phyloP scores from a whole-genome alignment of 1,284 basidiomycete genomes.

The Rhodotorula glutinis region DNA sequence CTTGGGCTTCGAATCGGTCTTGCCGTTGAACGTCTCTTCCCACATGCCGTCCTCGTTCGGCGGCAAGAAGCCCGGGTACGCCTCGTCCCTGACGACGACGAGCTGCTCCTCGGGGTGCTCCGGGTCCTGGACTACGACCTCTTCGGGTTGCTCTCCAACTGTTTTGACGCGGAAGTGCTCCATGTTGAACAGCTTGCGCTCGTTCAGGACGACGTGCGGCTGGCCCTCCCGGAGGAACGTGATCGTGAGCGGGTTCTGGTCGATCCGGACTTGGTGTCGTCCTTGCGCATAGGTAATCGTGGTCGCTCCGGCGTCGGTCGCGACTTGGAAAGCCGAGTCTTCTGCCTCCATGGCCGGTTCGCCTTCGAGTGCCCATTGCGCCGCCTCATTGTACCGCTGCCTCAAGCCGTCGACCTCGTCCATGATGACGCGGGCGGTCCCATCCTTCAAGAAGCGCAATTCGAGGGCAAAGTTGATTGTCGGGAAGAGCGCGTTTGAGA shows the following conservation, averaged over 20 bases:
- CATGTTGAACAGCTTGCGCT: conserved; percentile 87
- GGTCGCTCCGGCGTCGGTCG: conserved; percentile 59
- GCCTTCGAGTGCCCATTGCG: conserved; percentile 73
- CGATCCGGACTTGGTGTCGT: conserved; percentile 59
- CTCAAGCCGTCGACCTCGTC: conserved; percentile 74
- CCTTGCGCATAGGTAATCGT: conserved; percentile 46
- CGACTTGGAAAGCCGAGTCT: conserved; percentile 59
- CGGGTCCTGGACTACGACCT: conserved; percentile 43
- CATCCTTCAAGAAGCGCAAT: conserved; percentile 56
- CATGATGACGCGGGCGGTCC: conserved; percentile 76
- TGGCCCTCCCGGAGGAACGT: conserved; percentile 65
- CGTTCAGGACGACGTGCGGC: conserved; percentile 85
- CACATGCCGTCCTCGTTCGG: conserved; percentile 77
- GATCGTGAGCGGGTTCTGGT: conserved; percentile 70
- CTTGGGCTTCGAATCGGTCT: conserved; percentile 92
- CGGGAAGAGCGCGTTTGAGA: conserved; percentile 77
- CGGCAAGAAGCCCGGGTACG: conserved; percentile 43
- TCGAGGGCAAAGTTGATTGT: conserved; percentile 74
- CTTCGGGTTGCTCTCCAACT: conserved; percentile 44
- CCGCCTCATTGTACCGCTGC: conserved; percentile 84
- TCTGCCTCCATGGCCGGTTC: conserved; percentile 56
- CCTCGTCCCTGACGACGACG: conserved; percentile 56
- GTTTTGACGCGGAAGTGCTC: conserved; percentile 84
- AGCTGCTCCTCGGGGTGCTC: conserved; percentile 47
- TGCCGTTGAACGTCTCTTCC: conserved; percentile 82